Base-by-base conservation (phyloP, 1,284 basidiomycete genomes). In the Phaffia rhodozyma region DNA sequence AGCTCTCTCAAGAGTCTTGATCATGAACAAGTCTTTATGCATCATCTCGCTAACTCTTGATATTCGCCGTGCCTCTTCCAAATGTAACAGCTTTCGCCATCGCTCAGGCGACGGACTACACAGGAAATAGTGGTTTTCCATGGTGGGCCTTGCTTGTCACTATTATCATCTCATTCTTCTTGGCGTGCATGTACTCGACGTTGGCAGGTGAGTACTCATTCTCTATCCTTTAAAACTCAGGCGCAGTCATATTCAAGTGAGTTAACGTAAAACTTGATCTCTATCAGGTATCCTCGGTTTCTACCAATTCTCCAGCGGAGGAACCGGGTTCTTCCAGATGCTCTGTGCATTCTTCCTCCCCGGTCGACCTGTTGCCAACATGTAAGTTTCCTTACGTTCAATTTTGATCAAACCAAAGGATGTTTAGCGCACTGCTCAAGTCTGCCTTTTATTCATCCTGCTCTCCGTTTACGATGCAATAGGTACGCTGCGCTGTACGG, bases 321-420 rank as follows among this genome's bases (percentile, higher is more conserved):
- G 32, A 27, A 32, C 25, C 3, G 43, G 60, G 1, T 34, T 56
- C 43, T 83, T 83, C 79, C 84, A 84, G 75, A 84, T 85, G 83
- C 79, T 85, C 32, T 82, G 81, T 11, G 82, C 82, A 18, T 81
- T 80, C 3, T 74, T 84, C 30, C 80, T 83, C 66, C 83, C 83
- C 3, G 84, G 84, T 27, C 78, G 79, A 63, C 84, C 84, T 2
- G 81, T 85, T 7, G 84, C 83, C 9, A 85, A 85, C 71, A 79
- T 84, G 62, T 34, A 5, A 25, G 23, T 30, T n/a, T 2, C 2
- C 2, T 43, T 11, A 43, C 2, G 13, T 16, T 11, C 13, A 16
- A 43, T 16, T 11, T 7, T 16, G 16, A 5, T 43, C 32, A 5
- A 7, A 7, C 16, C 38, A 43, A 16, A 43, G 6, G 13, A 43